Percentiles rank a stretch among this genome's conserved stretches.
phyloP scores from a whole-genome alignment of 306 rosid species.

The Rosa persica region DNA sequence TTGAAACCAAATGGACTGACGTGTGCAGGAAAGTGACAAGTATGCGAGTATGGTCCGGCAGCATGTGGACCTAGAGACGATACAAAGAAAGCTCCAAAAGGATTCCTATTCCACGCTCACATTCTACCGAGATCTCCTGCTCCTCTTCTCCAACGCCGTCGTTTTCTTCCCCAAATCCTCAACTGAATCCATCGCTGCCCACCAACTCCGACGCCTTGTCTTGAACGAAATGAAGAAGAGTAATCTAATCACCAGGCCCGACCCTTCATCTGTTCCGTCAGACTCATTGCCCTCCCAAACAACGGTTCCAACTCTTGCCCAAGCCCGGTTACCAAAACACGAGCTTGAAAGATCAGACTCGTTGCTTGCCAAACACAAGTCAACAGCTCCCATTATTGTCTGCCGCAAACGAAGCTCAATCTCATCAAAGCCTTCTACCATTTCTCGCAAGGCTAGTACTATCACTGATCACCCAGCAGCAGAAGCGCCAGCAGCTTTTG shows the following conservation, averaged over 20 bases:
- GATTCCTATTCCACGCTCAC: constrained; percentile 42
- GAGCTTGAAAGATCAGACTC: constrained; percentile 45
- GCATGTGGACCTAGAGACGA: constrained; percentile 62
- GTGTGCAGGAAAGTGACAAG: constrained; percentile 47
- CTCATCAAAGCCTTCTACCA: constrained; percentile 38
- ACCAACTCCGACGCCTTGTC: constrained; percentile 44
- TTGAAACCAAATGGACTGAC: background rate
- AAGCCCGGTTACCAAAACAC: background rate
- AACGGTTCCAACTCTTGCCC: background rate
- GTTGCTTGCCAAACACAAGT: constrained; percentile 52
- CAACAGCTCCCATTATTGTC: constrained; percentile 63
- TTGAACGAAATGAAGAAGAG: constrained; percentile 41
- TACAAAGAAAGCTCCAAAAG: constrained; percentile 46
- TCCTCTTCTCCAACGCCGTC: constrained; percentile 57
- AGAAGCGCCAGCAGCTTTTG: constrained; percentile 27
- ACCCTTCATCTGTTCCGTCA: constrained; percentile 29
- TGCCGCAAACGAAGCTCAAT: constrained; percentile 72
- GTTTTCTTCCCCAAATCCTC: constrained; percentile 62
- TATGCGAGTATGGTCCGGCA: constrained; percentile 54
- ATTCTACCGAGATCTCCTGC: constrained; percentile 65
- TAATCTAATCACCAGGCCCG: constrained; percentile 24
- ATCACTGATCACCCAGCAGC: constrained; percentile 8
- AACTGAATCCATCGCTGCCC: constrained; percentile 39
- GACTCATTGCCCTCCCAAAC: constrained; percentile 30
- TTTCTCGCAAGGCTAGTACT: constrained; percentile 8